These are phyloP conservation scores for Lophium mytilinum DNA, from an alignment of 495 filamentous ascomycete species.

Conservation along the genomic window DNA sequence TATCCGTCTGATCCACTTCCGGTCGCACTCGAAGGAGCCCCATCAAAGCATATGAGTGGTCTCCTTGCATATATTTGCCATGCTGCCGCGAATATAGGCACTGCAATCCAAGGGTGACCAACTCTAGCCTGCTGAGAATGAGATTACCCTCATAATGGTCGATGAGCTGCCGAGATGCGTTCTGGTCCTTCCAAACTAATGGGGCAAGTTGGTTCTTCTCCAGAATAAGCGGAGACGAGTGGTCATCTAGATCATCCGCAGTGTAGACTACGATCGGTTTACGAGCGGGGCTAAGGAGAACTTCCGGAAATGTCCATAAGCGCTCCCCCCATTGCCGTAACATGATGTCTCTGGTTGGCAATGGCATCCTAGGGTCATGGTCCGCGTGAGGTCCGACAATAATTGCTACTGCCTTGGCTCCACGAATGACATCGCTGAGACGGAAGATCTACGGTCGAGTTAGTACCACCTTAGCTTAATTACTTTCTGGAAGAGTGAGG, in stretches of 20 bases:
- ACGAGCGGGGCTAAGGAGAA: conserved; percentile 32
- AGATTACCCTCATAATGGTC: conserved; percentile 37
- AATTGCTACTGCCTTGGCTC: conserved; percentile 30
- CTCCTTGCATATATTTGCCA: conserved; percentile 27
- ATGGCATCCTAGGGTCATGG: not conserved
- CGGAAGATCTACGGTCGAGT: conserved; percentile 27
- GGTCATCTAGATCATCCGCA: not conserved
- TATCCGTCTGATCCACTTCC: conserved; percentile 31
- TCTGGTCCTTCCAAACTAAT: conserved; percentile 14
- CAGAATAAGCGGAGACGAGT: not conserved
- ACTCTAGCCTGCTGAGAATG: conserved; percentile 34
- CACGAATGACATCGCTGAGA: conserved; percentile 38
- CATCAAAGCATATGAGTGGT: conserved; percentile 42
- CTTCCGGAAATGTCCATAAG: conserved; percentile 45
- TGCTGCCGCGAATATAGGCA: conserved; percentile 21
- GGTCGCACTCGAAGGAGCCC: conserved; percentile 37
- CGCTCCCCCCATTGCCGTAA: conserved; percentile 37
- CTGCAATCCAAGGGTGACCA: conserved; percentile 28
- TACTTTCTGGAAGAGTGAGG: not conserved
- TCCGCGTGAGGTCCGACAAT: conserved; percentile 16
- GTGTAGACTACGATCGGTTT: conserved; percentile 27
- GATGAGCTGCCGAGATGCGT: conserved; percentile 22
- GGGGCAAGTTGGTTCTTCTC: conserved; percentile 18
- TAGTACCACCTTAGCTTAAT: not conserved
- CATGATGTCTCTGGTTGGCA: conserved; percentile 6